Percentiles rank a stretch among this genome's conserved stretches.
phyloP scores from a whole-genome alignment of 83 land plant species.

The Isoetes engelmannii region DNA sequence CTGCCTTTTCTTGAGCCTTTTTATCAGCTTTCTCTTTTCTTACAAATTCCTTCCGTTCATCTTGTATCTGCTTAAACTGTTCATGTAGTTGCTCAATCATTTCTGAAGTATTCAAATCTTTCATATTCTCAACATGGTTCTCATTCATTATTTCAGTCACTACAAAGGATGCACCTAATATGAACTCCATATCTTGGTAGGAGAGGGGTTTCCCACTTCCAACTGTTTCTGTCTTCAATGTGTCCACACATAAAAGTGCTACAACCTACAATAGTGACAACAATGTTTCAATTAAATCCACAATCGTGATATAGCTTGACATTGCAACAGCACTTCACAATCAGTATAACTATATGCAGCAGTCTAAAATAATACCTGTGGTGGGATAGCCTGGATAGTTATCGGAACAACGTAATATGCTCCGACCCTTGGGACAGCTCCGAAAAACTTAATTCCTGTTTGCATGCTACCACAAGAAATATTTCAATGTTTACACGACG shows the following conservation, averaged over 20 bases:
- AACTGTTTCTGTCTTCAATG: slow-evolving; percentile 10
- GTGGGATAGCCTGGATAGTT: neutral
- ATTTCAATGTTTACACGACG: too few relatives aligned
- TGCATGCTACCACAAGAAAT: too few relatives aligned
- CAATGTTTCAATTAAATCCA: neutral
- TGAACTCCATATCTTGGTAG: slow-evolving; percentile 13
- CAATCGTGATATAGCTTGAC: neutral
- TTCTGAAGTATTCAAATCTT: slow-evolving; percentile 5
- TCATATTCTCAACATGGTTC: neutral
- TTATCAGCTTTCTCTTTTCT: slow-evolving; percentile 9
- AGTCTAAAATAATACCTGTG: neutral
- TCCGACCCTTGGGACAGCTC: slow-evolving; percentile 14
- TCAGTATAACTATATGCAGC: neutral
- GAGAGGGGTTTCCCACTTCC: slow-evolving; percentile 20
- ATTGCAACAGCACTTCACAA: neutral
- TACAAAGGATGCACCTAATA: slow-evolving; percentile 3
- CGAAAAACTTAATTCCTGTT: slow-evolving; percentile 19
- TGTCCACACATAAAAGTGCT: slow-evolving; percentile 18
- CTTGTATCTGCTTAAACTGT: slow-evolving; percentile 10
- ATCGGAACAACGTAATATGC: slow-evolving; percentile 18
- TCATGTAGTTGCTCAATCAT: slow-evolving; percentile 13
- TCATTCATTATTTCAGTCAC: neutral
- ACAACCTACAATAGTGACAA: slow-evolving; percentile 9
- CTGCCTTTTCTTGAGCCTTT: slow-evolving; percentile 6
- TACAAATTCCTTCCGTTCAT: neutral